Evolutionary conservation across 495 filamentous ascomycete genomes (phyloP), one percentile per base, ranked within the genome.

Genomic region (Xylaria scruposa): DNA sequence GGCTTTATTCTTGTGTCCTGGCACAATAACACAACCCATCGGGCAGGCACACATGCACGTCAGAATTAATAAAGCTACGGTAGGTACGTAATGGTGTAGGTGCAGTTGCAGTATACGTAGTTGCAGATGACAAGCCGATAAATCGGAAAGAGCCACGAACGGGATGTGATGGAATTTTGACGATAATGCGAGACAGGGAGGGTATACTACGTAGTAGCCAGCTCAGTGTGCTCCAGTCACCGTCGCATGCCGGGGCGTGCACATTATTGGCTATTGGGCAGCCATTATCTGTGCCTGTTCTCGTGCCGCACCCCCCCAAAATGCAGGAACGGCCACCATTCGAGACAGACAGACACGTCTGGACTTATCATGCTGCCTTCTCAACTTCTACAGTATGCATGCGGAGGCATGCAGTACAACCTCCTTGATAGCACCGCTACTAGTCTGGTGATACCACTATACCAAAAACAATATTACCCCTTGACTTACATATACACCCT

Each of bases 131-230:
- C 46, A 42, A 42, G 21, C 53, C 59, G 61, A 64, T 70, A 63
- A 70, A 70, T 70, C 47, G 60, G 59, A 64, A 64, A 40, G 59
- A 31, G 58, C 58, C 53, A 70, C 68, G 56, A 60, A 60, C 31
- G 19, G 58, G 58, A 33, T 36, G 29, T 59, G 56, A 40, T 21
- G 31, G 8, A 38, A 40, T 7, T 38, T 38, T 33, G 19, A 70
- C 46, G 58, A 49, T n/a, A 63, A 61, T 36, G 68, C 68, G 40
- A 59, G 13, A 26, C 58, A 59, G 42, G 53, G 46, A 49, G 19
- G 46, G 46, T 49, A 49, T 49, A 49, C 46, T 49, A 49, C 46
- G 46, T n/a, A 49, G 46, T 19, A 49, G 51, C 51, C 51, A 60
- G 58, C 58, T 42, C 38, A 42, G 38, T 53, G 46, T 38, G 63